A percentile compares a stretch with the other conserved stretches of the same genome.
phyloP scores from a whole-genome alignment of 2,329 filamentous ascomycete genomes.

The Trichoderma breve region DNA sequence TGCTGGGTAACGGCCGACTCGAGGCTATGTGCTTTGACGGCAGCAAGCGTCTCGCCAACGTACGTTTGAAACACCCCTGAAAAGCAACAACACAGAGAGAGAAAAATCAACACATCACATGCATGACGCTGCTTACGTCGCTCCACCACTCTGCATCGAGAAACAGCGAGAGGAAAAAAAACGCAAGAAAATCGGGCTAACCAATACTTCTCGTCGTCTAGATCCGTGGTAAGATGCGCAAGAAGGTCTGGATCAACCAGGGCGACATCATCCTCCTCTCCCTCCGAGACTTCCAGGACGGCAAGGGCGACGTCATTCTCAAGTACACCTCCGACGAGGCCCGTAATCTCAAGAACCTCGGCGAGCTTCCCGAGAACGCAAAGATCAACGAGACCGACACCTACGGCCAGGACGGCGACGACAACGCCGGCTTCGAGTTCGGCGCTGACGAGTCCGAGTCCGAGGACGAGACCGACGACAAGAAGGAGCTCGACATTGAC shows the following conservation, averaged over 20 bases:
- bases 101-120: background rate
- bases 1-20: constrained; percentile 92
- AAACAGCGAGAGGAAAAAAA: background rate
- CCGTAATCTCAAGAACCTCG: constrained; percentile 91
- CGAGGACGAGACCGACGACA: constrained; percentile 52
- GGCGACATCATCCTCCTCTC: constrained; percentile 89
- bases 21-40: constrained; percentile 96
- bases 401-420: constrained; percentile 85
- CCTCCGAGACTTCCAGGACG: constrained; percentile 88
- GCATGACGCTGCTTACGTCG: background rate
- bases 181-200: background rate
- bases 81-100: background rate
- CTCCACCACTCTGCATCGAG: background rate
- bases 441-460: constrained; percentile 78
- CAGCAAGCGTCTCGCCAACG: constrained; percentile 44
- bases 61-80: constrained; percentile 26
- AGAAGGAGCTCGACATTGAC: constrained; percentile 89
- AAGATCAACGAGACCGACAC: constrained; percentile 99
- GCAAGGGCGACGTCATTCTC: constrained; percentile 94
- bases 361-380: constrained; percentile 92
- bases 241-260: constrained; percentile 99
- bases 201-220: constrained; percentile 18
- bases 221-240: constrained; percentile 88
- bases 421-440: constrained; percentile 97
- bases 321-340: constrained; percentile 98